A percentile compares a stretch with the other conserved stretches of the same genome.
Conservation (phyloP, 2,329 filamentous ascomycete species). For the Dactylellina drechsleri region DNA sequence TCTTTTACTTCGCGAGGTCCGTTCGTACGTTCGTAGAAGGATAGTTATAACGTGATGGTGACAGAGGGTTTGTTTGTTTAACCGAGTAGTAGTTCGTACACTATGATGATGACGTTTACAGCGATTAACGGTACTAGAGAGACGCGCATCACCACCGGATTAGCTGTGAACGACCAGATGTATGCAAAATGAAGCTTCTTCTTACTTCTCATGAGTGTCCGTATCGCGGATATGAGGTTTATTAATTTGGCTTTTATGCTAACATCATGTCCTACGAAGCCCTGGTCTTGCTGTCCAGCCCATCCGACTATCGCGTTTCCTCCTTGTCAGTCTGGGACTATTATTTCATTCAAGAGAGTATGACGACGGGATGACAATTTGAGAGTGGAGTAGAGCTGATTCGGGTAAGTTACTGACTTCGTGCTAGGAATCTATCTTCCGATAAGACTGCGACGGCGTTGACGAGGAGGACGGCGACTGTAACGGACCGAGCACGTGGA, state of each 20-base stretch:
- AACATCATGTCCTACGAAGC: constrained; percentile 72
- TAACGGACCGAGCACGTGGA: constrained; percentile 17
- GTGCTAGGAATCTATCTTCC: constrained; percentile 64
- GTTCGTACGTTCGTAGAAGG: not conserved
- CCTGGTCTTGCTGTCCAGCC: constrained; percentile 65
- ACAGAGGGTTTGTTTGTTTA: not conserved
- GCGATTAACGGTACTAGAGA: constrained; percentile 50
- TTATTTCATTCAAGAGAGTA: not conserved
- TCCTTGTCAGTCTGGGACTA: not conserved
- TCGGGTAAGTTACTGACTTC: constrained; percentile 68
- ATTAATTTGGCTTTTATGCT: constrained; percentile 88
- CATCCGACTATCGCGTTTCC: constrained; percentile 75
- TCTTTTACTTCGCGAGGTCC: no score
- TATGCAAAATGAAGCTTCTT: no score
- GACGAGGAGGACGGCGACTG: constrained; percentile 84
- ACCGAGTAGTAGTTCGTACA: constrained; percentile 51
- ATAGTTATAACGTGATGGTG: not conserved
- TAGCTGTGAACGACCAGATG: no score
- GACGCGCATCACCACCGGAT: no score
- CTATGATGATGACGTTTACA: constrained; percentile 50
- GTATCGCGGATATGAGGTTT: constrained; percentile 87
- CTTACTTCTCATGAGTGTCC: constrained; percentile 90
- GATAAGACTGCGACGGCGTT: constrained; percentile 94
- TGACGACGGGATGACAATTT: not conserved
- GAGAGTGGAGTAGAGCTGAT: constrained; percentile 51